Conservation (phyloP, 768 basidiomycete species). For the Glaciozyma antarctica region DNA sequence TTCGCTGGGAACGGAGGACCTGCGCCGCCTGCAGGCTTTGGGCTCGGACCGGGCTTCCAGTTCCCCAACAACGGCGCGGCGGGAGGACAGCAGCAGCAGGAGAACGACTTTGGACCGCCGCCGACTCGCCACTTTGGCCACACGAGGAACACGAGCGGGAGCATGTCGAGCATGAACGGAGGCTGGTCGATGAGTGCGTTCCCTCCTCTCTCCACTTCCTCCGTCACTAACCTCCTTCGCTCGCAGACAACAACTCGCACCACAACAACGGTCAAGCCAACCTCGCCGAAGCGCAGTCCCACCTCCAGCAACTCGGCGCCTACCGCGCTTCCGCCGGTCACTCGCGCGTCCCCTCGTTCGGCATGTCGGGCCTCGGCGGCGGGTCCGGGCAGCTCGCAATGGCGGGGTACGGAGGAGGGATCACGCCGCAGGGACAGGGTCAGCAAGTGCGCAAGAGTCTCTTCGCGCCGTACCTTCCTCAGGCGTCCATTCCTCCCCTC, state of each 20-base stretch:
- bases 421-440: constrained; percentile 74
- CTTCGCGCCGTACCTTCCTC: constrained; percentile 92
- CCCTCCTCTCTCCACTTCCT: neutral
- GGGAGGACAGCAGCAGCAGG: constrained; percentile 1
- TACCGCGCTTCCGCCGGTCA: constrained; percentile 47
- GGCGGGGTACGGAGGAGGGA: constrained; percentile 60
- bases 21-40: neutral
- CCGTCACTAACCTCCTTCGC: neutral
- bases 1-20: neutral
- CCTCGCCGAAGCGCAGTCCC: constrained; percentile 92
- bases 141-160: constrained; percentile 48
- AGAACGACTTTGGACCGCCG: neutral
- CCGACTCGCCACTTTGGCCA: constrained; percentile 39
- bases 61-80: constrained; percentile 18
- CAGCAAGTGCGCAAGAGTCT: constrained; percentile 88
- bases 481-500: constrained; percentile 91
- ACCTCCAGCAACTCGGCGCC: constrained; percentile 88
- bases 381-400: constrained; percentile 69
- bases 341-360: constrained; percentile 34
- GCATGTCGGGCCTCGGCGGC: constrained; percentile 61
- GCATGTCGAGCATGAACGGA: constrained; percentile 64
- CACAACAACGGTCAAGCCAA: constrained; percentile 47
- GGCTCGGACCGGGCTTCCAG: constrained; percentile 17
- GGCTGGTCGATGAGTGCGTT: constrained; percentile 78
- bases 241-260: constrained; percentile 18